Evolutionary conservation across 306 rosid species (phyloP).

Genomic region (Corylus americana): DNA sequence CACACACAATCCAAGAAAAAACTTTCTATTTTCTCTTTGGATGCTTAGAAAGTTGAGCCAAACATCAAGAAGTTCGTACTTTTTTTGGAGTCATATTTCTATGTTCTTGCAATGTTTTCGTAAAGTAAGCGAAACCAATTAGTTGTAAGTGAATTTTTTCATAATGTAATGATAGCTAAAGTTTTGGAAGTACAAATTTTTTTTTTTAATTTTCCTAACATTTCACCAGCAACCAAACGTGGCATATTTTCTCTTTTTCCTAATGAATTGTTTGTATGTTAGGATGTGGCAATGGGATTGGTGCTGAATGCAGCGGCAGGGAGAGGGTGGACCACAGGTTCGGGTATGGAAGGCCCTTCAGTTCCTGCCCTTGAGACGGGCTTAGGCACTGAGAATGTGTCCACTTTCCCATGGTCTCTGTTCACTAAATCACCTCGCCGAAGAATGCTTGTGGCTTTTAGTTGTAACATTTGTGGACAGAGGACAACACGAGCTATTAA

Average conservation of each 20-base stretch:
- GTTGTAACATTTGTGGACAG: constrained; percentile 94
- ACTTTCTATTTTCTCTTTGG: not conserved
- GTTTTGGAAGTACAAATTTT: not conserved
- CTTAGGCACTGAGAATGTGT: constrained; percentile 62
- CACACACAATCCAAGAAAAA: not conserved
- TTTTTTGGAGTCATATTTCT: no score
- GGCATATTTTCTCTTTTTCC: not conserved
- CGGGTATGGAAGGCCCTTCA: constrained; percentile 98
- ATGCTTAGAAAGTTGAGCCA: not conserved
- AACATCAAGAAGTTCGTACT: not conserved
- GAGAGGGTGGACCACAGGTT: constrained; percentile 97
- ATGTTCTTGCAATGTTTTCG: no score
- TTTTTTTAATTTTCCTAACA: not conserved
- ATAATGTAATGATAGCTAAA: not conserved
- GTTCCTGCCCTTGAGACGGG: constrained; percentile 55
- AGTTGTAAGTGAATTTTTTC: no score
- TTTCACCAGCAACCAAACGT: not conserved
- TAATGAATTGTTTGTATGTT: constrained; percentile 19
- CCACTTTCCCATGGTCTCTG: constrained; percentile 98
- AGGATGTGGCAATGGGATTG: constrained; percentile 97
- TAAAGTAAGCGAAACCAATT: no score
- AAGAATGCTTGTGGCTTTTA: constrained; percentile 90
- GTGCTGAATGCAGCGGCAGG: constrained; percentile 86
- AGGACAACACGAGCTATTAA: constrained; percentile 91
- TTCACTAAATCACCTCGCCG: constrained; percentile 94